Percentiles rank a stretch among this genome's conserved stretches.
These are phyloP conservation scores for Boletus edulis DNA, from an alignment of 768 basidiomycete genomes.

Conservation along the genomic window DNA sequence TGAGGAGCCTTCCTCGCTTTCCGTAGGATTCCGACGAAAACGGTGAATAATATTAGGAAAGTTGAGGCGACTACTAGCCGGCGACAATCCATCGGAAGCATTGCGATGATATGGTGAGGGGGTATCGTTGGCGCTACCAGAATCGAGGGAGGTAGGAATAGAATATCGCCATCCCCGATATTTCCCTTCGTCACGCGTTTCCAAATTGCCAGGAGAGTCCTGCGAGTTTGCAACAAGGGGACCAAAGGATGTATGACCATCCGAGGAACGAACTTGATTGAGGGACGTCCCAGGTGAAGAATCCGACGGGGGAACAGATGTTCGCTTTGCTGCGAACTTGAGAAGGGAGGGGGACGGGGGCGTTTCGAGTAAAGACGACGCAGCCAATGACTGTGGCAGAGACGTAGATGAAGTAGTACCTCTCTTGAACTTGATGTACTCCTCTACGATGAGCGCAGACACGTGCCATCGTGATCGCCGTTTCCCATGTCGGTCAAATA, in stretches of 20 bases:
- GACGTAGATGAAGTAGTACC: conserved; percentile 11
- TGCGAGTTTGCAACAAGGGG: conserved; percentile 47
- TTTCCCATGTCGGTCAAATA: conserved; percentile 45
- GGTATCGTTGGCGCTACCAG: conserved; percentile 35
- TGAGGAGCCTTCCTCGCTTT: conserved; percentile 48
- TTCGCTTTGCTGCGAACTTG: conserved; percentile 15
- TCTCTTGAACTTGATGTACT: conserved; percentile 50
- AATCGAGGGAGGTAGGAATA: conserved; percentile 27
- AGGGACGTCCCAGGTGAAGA: conserved; percentile 40
- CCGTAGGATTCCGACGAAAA: conserved; percentile 32
- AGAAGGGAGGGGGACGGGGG: conserved; percentile 8
- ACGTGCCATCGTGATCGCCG: conserved; percentile 57
- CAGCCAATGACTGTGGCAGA: conserved; percentile 11
- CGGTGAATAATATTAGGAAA: conserved; percentile 38
- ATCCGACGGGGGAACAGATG: conserved; percentile 36
- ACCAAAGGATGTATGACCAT: conserved; percentile 58
- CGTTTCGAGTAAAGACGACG: conserved; percentile 14
- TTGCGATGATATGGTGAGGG: conserved; percentile 31
- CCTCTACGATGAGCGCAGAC: conserved; percentile 67
- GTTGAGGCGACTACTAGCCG: conserved; percentile 42
- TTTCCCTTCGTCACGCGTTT: conserved; percentile 41
- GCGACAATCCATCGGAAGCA: conserved; percentile 37
- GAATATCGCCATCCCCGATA: conserved; percentile 27
- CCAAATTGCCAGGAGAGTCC: conserved; percentile 47
- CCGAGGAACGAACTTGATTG: conserved; percentile 38